Base-by-base conservation (phyloP, 2,329 filamentous ascomycete species). In the Penicillium verrucosum region DNA sequence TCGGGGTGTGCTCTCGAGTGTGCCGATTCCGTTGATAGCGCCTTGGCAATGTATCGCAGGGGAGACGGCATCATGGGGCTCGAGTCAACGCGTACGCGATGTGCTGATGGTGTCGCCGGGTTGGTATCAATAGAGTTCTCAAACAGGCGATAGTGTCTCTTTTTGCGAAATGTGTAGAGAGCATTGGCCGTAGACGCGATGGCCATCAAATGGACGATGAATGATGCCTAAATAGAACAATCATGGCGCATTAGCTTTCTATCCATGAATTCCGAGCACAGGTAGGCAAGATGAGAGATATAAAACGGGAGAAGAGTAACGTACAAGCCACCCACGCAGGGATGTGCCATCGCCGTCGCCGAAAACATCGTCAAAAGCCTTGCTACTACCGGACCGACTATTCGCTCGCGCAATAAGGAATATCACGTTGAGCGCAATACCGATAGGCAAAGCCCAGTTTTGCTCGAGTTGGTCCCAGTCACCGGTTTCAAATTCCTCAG, bases 131-230 rank as follows among this genome's bases (percentile, higher is more conserved):
- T 88, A 37, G 88, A 85, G 60, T 86, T 87, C 75, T 96, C 91
- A 74, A 99, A 99, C 30, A 99, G 81, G 63, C 94, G 87, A 77
- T 99, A 99, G 67, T 90, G 86, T 58, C 92, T 88, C 68, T 86
- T 90, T 65, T 91, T 87, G 54, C 83, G 84, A 72, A 96, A 89
- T 29, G 92, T 90, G 74, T 92, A 93, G 68, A 88, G 80, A 4
- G 91, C 86, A 75, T 99, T 99, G 29, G 82, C 70, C 38, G 83
- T 70, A n/a, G 90, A 92, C 43, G 90, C 76, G 25, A 80, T 62
- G 1, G 85, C 81, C 23, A 97, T 80, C 0, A 83, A 70, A 77
- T 90, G 87, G n/a, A 92, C 85, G 8, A 92, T 68, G 54, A 90
- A 83, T 45, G 85, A 83, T 50, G 87, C 79, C 89, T 92, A 62